Base-by-base conservation (phyloP, 2,329 filamentous ascomycete genomes). In the Colletotrichum noveboracense region DNA sequence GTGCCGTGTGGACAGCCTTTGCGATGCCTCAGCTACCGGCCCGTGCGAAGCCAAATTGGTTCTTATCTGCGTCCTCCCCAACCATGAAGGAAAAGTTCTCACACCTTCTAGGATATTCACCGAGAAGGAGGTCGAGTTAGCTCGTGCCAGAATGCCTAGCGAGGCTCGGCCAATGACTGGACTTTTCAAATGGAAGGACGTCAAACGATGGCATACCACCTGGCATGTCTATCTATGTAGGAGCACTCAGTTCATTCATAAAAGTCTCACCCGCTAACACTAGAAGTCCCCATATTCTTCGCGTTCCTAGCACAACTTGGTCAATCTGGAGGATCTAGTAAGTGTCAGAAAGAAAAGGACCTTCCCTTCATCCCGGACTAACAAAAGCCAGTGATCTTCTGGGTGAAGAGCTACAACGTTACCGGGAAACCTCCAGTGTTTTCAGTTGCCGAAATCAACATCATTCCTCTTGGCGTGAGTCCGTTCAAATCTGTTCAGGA, bases 181-280 rank as follows among this genome's bases (percentile, higher is more conserved):
- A 1, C 69, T 82, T 5, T 82, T 82, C 74, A 80, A 79, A 58
- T 81, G 80, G 80, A 80, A 80, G 55, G 80, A 81, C 32, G 77
- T 82, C 9, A 79, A 79, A 62, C 78, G 80, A 12, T 82, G 80
- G 80, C 80, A 82, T 72, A 78, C 75, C 16, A 81, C 80, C 16
- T 82, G 80, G 80, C 80, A 81, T 30, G 80, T 80, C 2, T 82
- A 80, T 30, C 69, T 82, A 5, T 82, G 78, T 81, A 72, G 56
- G 79, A 18, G 12, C 12, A 21, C 16, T 24, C 1, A 14, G 18
- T 6, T 28, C 7, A 28, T 14, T 21, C 21, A 6, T 13, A 28
- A 1, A 48, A 48, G 38, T 48, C 56, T 30, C 7, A 0, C 12
- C 1, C 14, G 16, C 58, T 60, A 26, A 28, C 5, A 30, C 38